Evolutionary conservation across 1,284 basidiomycete genomes (phyloP).

Genomic region (Ustilago hordei): DNA sequence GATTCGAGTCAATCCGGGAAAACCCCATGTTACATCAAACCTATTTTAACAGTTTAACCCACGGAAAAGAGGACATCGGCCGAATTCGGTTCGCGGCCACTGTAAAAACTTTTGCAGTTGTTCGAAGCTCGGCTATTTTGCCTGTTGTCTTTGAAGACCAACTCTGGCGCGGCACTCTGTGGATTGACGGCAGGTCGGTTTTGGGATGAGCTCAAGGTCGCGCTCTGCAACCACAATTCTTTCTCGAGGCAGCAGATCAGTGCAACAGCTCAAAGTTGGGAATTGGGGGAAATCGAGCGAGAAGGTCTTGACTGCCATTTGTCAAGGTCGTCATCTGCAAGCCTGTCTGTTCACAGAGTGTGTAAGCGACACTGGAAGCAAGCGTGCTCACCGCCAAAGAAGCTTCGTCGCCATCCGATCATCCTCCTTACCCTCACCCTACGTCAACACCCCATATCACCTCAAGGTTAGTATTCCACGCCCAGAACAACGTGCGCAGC

Average conservation of each 20-base stretch:
- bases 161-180: too few species aligned
- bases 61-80: too few species aligned
- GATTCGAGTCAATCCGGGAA: too few species aligned
- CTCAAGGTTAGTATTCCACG: slow-evolving; percentile 53
- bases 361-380: background rate
- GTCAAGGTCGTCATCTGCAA: slow-evolving; percentile 13
- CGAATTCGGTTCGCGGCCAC: too few species aligned
- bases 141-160: too few species aligned
- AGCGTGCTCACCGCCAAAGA: slow-evolving; percentile 25
- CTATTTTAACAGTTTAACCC: too few species aligned
- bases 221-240: background rate
- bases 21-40: too few species aligned
- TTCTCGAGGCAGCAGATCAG: background rate
- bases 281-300: background rate
- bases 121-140: too few species aligned
- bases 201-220: background rate
- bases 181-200: too few species aligned
- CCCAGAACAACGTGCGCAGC: slow-evolving; percentile 2
- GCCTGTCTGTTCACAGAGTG: background rate
- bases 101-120: too few species aligned
- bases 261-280: background rate
- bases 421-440: slow-evolving; percentile 49
- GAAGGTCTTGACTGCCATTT: background rate
- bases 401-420: slow-evolving; percentile 49
- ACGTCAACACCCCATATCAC: slow-evolving; percentile 48